Evolutionary conservation across 768 basidiomycete genomes (phyloP).

Genomic region (Lyophyllum decastes): DNA sequence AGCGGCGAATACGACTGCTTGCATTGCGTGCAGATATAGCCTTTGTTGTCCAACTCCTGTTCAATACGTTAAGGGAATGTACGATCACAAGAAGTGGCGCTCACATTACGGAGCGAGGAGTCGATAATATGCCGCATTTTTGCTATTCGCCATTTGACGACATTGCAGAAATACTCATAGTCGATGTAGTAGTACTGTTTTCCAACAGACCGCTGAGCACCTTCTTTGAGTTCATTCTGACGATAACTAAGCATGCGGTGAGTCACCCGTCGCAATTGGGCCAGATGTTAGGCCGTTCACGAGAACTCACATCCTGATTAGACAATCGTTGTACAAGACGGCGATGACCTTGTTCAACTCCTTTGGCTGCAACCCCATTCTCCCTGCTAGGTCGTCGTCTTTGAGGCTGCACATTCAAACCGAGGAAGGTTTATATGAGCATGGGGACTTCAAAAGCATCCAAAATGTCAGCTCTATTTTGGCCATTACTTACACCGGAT

Average conservation of each 20-base stretch:
- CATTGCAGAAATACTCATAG: slow-evolving; percentile 93
- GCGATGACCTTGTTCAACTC: slow-evolving; percentile 91
- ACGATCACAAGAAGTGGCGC: slow-evolving; percentile 21
- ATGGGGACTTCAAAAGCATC: slow-evolving; percentile 15
- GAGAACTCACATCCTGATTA: slow-evolving; percentile 71
- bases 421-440: slow-evolving; percentile 23
- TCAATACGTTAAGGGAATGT: neutral
- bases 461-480: slow-evolving; percentile 17
- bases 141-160: slow-evolving; percentile 96
- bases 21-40: slow-evolving; percentile 95
- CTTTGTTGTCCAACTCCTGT: slow-evolving; percentile 96
- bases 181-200: slow-evolving; percentile 97
- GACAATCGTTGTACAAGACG: slow-evolving; percentile 72
- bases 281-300: neutral
- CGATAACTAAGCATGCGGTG: slow-evolving; percentile 57
- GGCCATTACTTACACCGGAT: slow-evolving; percentile 85
- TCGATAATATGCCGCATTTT: slow-evolving; percentile 92
- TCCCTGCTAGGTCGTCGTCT: slow-evolving; percentile 90
- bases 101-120: slow-evolving; percentile 83
- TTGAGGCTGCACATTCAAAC: slow-evolving; percentile 63
- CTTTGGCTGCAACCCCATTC: slow-evolving; percentile 87
- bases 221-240: slow-evolving; percentile 90
- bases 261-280: neutral
- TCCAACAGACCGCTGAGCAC: slow-evolving; percentile 82
- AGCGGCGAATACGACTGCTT: slow-evolving; percentile 81